Evolutionary conservation across 1,139 yeast genomes (phyloP), one percentile per base, ranked within the genome.

Genomic region (Kodamaea sp.): DNA sequence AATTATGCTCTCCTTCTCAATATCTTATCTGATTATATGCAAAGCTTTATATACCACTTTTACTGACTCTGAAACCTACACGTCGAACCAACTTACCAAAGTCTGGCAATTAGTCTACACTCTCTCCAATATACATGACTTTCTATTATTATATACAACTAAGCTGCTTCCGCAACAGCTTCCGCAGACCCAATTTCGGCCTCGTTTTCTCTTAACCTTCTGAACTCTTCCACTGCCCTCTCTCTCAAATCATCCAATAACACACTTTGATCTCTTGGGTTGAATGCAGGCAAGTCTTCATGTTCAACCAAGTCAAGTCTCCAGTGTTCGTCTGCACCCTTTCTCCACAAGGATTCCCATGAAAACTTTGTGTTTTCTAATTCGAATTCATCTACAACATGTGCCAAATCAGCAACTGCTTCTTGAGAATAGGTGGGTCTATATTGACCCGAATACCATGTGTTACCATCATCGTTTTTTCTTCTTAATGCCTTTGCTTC

Each of bases 361-460:
- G 70, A 73, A 34, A 88, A 67, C 41, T 65, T 72, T 27, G 84
- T 73, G 41, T 59, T 54, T 37, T 62, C 65, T 49, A 77, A 63
- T 40, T 70, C 70, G 53, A 82, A 71, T 53, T 84, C 81, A 47
- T 81, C 86, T 42, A 81, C 65, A 38, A 87, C 82, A 52, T 81
- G 81, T 27, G 83, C 71, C 50, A 90, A 67, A 62, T 90, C 97
- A 1, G 96, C 89, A 22, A 88, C 89, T 1, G 97, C 87, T 61
- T 90, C 97, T 61, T 88, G 96, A 8, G 95, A 72, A 62, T 83
- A 86, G 0, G 94, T 82, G 24, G 97, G 97, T 56, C 97, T 78
- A 66, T 75, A 90, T 62, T 85, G 95, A 35, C 88, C 92, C 40
- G 84, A 77, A 57, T 70, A 79, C 96, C 97, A 89, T 37, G 81